phyloP scores from a whole-genome alignment of 2,329 filamentous ascomycete genomes.

The Graphilbum sp. region DNA sequence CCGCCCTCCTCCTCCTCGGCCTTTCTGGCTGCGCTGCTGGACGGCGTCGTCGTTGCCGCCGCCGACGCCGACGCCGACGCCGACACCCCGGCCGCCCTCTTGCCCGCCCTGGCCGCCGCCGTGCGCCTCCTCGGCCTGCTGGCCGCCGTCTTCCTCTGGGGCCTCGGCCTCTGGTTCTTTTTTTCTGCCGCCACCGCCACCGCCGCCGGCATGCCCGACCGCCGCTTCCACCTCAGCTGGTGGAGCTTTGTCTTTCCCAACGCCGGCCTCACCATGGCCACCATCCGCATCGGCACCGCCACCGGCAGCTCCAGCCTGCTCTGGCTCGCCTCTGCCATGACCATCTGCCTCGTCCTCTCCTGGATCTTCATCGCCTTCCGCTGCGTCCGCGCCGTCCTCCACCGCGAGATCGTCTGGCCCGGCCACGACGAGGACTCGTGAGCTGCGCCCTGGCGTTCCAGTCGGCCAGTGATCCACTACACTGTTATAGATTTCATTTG shows the following conservation, averaged over 20 bases:
- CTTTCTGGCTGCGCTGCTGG: slow-evolving; percentile 18
- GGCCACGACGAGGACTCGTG: slow-evolving; percentile 19
- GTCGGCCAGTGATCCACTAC: too few species aligned
- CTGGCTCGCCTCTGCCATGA: slow-evolving; percentile 38
- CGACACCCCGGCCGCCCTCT: not conserved
- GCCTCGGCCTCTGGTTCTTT: slow-evolving; percentile 43
- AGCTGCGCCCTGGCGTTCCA: not conserved
- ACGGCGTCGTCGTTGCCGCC: not conserved
- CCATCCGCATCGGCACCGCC: slow-evolving; percentile 37
- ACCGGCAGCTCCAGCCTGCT: slow-evolving; percentile 34
- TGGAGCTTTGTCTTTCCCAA: slow-evolving; percentile 54
- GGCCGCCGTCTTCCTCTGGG: slow-evolving; percentile 45
- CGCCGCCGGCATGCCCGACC: slow-evolving; percentile 17
- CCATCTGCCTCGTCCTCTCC: slow-evolving; percentile 33
- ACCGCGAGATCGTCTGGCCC: slow-evolving; percentile 37
- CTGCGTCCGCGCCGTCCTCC: slow-evolving; percentile 31
- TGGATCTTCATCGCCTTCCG: slow-evolving; percentile 35
- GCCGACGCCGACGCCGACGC: not conserved
- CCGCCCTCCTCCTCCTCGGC: slow-evolving; percentile 6
- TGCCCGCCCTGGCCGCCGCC: not conserved
- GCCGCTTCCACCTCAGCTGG: slow-evolving; percentile 31
- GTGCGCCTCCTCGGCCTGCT: slow-evolving; percentile 17
- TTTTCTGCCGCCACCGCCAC: slow-evolving; percentile 29
- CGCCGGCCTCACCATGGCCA: slow-evolving; percentile 42
- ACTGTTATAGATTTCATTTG: too few species aligned